These are phyloP conservation scores for Centella asiatica DNA, from an alignment of 129 eudicot genomes.

Conservation along the genomic window DNA sequence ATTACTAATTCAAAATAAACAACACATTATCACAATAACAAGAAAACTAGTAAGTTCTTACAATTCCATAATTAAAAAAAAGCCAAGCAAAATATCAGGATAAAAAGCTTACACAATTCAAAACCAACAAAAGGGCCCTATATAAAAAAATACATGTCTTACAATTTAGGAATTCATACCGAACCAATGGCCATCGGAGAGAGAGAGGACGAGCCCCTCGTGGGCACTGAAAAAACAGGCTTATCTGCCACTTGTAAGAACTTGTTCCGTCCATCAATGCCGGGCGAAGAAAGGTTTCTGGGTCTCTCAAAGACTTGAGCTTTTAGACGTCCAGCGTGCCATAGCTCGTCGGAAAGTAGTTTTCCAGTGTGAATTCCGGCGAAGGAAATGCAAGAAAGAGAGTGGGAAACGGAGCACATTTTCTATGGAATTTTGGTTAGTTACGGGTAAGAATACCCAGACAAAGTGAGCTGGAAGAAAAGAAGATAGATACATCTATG, in stretches of 20 bases:
- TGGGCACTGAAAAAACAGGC: constrained; percentile 11
- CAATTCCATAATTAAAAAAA: neutral
- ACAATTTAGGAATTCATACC: constrained; percentile 24
- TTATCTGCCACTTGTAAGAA: constrained; percentile 18
- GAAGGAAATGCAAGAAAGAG: constrained; percentile 16
- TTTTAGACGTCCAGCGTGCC: constrained; percentile 17
- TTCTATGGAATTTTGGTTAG: constrained; percentile 4
- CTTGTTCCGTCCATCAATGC: constrained; percentile 17
- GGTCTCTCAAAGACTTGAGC: constrained; percentile 1
- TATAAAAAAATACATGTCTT: no score
- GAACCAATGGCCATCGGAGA: constrained; percentile 50
- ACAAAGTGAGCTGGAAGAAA: no score
- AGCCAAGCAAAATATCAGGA: neutral
- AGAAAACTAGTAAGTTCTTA: neutral
- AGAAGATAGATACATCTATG: neutral
- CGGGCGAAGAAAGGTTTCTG: constrained; percentile 9
- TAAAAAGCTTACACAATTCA: neutral
- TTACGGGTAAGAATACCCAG: neutral
- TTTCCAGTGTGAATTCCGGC: constrained; percentile 27
- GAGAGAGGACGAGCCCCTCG: constrained; percentile 29
- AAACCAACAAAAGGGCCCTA: neutral
- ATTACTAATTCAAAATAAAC: no score
- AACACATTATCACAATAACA: neutral
- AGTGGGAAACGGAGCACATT: neutral
- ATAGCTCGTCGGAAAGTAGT: constrained; percentile 21